Base-by-base conservation (phyloP, 108 stramenopile genomes). In the Cyclostephanos tholiformis region DNA sequence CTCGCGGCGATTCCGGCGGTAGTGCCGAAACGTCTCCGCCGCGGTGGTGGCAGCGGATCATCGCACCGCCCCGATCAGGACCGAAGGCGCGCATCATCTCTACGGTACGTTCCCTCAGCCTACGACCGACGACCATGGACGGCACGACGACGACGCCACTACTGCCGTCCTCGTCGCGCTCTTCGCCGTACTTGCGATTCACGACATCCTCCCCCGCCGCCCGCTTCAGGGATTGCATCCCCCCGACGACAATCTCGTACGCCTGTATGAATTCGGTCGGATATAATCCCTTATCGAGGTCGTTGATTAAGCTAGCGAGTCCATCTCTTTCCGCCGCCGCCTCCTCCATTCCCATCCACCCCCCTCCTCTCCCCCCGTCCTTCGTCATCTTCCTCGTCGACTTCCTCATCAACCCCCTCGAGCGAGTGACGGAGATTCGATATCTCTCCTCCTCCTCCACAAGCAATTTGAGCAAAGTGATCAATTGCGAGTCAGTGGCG, bases 191-290 rank as follows among this genome's bases (percentile, higher is more conserved):
- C n/a, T n/a, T n/a, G n/a, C n/a, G n/a, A n/a, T n/a, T n/a, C n/a
- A n/a, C n/a, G n/a, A n/a, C n/a, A n/a, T n/a, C n/a, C n/a, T n/a
- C n/a, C n/a, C n/a, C n/a, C n/a, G n/a, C n/a, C n/a, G n/a, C n/a
- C n/a, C n/a, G n/a, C 48, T 90, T 78, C 20, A 93, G 66, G 1
- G 89, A 76, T 68, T 88, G 84, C 89, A 93, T 87, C 56, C 88
- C 89, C 14, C 65, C 43, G 39, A 93, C 72, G 49, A 89, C 82
- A 0, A 70, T 68, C 65, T 84, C 82, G 79, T 90, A 93, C 44
- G 80, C 84, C 51, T 88, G 87, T 0, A 87, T 35, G 65, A 93
- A 69, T 46, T 90, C 92, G 8, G 83, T 82, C 71, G 50, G 69
- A 13, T 6, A 60, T 29, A 80, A 49, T 36, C 72, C 77, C 32